Base-by-base conservation (phyloP, 1,139 yeast species). In the Candida sp. region DNA sequence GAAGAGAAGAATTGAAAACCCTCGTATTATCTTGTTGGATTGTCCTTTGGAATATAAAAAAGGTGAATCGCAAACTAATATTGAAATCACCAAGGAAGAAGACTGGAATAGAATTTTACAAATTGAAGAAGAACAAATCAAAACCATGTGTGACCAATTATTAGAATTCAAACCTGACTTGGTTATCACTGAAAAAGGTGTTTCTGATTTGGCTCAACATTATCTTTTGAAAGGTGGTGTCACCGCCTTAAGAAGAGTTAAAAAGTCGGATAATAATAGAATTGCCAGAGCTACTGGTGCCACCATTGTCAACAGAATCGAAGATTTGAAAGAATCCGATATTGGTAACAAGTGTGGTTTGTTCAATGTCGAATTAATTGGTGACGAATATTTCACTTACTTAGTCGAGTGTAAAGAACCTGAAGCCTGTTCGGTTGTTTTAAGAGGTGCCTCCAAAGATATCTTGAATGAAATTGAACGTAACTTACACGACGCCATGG, bases 231-330 rank as follows among this genome's bases (percentile, higher is more conserved):
- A 91, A 71, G 97, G 96, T 49, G 96, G 96, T 45, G 91, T 91
- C 51, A 80, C 96, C 42, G 96, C 90, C 2, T 76, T 95, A 57
- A 84, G 99, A 77, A 84, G 99, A 70, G 97, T 90, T 40, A 87
- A 90, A 63, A 95, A 95, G 69, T 83, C 96, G 12, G 99, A 95
- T 68, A 90, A 91, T 67, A 93, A 95, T 72, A 83, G 99, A 75
- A 88, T 95, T 57, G 88, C 99, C 23, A 84, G 98, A 60, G 97
- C 96, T 30, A 88, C 97, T 11, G 99, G 99, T 47, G 99, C 99
- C 40, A 89, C 97, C 21, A 90, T 95, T 57, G 97, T 93, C 43
- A 93, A 91, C 70, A 81, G 98, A 61, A 83, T 90, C 44, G 99
- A 95, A 66, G 99, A 95, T 66, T 75, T 95, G 64, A 87, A 87